Percentiles rank a stretch among this genome's conserved stretches.
phyloP scores from a whole-genome alignment of 2,329 filamentous ascomycete genomes.

The Aureobasidium sp. region DNA sequence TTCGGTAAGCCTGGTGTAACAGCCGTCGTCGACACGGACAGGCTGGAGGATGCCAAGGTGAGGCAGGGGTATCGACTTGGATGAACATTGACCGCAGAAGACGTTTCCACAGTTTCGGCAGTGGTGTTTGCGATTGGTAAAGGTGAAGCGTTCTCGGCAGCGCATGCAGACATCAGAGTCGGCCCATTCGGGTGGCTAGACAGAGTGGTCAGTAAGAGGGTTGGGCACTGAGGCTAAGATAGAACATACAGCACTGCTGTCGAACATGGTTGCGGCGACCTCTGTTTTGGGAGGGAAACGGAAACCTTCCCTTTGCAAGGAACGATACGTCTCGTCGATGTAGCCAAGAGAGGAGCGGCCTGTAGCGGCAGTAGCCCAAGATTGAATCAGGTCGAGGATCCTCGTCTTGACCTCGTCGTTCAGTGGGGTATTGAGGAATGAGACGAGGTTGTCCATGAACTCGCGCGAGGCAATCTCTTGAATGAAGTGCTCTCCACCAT shows the following conservation, averaged over 20 bases:
- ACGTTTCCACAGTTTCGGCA: slow-evolving; percentile 97
- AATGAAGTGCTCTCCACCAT: slow-evolving; percentile 91
- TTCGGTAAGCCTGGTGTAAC: slow-evolving; percentile 79
- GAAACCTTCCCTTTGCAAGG: slow-evolving; percentile 75
- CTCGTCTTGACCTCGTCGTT: slow-evolving; percentile 82
- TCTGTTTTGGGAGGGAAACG: slow-evolving; percentile 79
- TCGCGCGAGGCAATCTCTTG: slow-evolving; percentile 91
- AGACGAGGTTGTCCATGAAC: slow-evolving; percentile 96
- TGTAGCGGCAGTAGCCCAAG: slow-evolving; percentile 85
- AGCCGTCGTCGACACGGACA: slow-evolving; percentile 92
- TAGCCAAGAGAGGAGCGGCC: slow-evolving; percentile 75
- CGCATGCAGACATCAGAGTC: slow-evolving; percentile 99
- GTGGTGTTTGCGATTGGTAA: slow-evolving; percentile 97
- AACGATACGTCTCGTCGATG: slow-evolving; percentile 78
- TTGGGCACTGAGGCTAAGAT: not conserved
- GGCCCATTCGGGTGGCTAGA: slow-evolving; percentile 89
- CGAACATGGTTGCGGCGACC: slow-evolving; percentile 94
- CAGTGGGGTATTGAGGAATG: slow-evolving; percentile 71
- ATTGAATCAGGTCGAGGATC: slow-evolving; percentile 88
- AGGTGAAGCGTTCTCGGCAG: slow-evolving; percentile 88
- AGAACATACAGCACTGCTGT: slow-evolving; percentile 77
- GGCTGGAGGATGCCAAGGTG: slow-evolving; percentile 87
- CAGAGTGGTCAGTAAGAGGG: slow-evolving; percentile 8
- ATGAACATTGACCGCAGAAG: slow-evolving; percentile 91
- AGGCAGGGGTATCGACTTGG: slow-evolving; percentile 77